phyloP scores from a whole-genome alignment of 768 basidiomycete genomes.

The Termitomyces sp. region DNA sequence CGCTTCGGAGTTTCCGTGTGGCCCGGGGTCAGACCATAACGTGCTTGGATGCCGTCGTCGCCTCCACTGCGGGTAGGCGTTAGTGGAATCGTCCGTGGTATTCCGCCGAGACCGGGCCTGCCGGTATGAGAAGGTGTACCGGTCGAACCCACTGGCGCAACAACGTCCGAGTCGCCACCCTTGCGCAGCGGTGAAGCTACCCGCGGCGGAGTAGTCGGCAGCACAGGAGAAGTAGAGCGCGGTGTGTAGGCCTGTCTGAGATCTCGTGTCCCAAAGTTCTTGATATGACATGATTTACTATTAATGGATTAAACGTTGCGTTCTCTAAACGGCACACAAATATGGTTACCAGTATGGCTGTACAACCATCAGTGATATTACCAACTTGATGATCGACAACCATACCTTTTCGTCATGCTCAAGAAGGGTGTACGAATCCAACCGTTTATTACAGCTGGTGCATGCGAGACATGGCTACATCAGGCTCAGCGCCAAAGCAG shows the following conservation, averaged over 20 bases:
- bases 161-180: no score
- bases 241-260: conserved; percentile 47
- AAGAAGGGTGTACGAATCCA: conserved; percentile 70
- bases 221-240: conserved; percentile 13
- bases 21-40: no score
- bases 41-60: no score
- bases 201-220: conserved; percentile 21
- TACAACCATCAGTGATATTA: neutral
- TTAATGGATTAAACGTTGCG: neutral
- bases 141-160: no score
- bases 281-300: conserved; percentile 81
- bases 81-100: conserved; percentile 53
- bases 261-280: conserved; percentile 72
- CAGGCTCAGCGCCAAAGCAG: neutral
- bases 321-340: neutral
- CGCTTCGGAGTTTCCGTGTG: conserved; percentile 35
- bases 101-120: conserved; percentile 35
- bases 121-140: conserved; percentile 41
- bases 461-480: conserved; percentile 75
- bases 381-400: conserved; percentile 1
- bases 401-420: conserved; percentile 82
- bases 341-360: conserved; percentile 50
- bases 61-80: conserved; percentile 30
- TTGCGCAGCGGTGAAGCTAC: conserved; percentile 15
- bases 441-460: conserved; percentile 65